Evolutionary conservation across 345 rosid species (phyloP).

Genomic region (Excoecaria agallocha): DNA sequence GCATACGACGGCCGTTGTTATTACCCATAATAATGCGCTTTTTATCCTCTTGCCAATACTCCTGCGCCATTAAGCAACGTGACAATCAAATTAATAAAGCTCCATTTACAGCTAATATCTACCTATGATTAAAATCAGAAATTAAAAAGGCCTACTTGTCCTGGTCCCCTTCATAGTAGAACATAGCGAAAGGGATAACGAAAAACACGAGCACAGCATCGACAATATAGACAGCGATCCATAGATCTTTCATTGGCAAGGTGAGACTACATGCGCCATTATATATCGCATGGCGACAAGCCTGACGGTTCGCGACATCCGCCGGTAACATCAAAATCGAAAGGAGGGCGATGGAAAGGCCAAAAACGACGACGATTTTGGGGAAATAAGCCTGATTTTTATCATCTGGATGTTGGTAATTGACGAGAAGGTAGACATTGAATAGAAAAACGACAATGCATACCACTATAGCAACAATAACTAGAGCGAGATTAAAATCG

Average conservation of each 20-base stretch:
- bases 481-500: constrained; percentile 99
- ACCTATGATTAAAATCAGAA: background rate
- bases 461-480: constrained; percentile 87
- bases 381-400: constrained; percentile 99
- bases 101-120: background rate
- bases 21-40: constrained; percentile 84
- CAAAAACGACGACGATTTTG: constrained; percentile 90
- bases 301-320: constrained; percentile 98
- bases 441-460: constrained; percentile 82
- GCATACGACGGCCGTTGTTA: constrained; percentile 72
- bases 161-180: constrained; percentile 98
- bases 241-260: constrained; percentile 95
- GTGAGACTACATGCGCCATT: constrained; percentile 93
- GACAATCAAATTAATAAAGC: background rate
- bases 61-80: constrained; percentile 43
- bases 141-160: constrained; percentile 66
- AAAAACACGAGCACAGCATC: constrained; percentile 94
- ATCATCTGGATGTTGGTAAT: constrained; percentile 98
- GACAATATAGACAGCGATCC: constrained; percentile 80
- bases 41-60: constrained; percentile 71
- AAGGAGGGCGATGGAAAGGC: constrained; percentile 78
- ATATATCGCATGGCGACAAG: constrained; percentile 85
- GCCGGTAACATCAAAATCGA: constrained; percentile 98
- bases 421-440: constrained; percentile 93
- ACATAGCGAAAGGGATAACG: constrained; percentile 93